phyloP scores from a whole-genome alignment of 2,329 filamentous ascomycete genomes.

The Trichoderma citrinoviride region DNA sequence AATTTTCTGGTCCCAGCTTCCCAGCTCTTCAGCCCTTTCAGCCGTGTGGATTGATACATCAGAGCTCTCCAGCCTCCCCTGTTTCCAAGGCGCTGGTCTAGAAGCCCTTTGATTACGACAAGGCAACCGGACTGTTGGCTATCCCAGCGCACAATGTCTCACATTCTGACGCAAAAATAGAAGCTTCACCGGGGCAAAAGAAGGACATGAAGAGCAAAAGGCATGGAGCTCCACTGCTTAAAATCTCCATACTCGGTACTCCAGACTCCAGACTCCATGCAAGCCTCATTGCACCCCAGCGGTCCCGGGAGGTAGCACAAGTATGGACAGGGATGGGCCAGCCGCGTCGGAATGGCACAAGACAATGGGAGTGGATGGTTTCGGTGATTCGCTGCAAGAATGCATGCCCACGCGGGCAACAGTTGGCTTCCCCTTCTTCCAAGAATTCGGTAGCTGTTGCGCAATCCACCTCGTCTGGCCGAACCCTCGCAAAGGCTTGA shows the following conservation, averaged over 20 bases:
- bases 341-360: background rate
- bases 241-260: too few species aligned
- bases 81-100: background rate
- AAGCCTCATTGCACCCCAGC: background rate
- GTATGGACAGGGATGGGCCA: background rate
- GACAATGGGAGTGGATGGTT: background rate
- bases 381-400: background rate
- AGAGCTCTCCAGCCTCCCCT: background rate
- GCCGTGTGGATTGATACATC: too few species aligned
- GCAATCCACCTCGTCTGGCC: background rate
- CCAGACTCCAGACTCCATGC: background rate
- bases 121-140: background rate
- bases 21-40: background rate
- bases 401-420: background rate
- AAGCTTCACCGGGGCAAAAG: background rate
- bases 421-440: background rate
- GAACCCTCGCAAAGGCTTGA: background rate
- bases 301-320: background rate
- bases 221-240: background rate
- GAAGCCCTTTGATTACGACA: background rate
- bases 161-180: background rate
- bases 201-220: background rate
- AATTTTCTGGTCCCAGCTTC: background rate
- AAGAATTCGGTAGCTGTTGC: background rate
- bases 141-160: slow-evolving; percentile 1